A percentile compares a stretch with the other conserved stretches of the same genome.
These are phyloP conservation scores for Astrothelium macrocarpum DNA, from an alignment of 495 filamentous ascomycete species.

Conservation along the genomic window DNA sequence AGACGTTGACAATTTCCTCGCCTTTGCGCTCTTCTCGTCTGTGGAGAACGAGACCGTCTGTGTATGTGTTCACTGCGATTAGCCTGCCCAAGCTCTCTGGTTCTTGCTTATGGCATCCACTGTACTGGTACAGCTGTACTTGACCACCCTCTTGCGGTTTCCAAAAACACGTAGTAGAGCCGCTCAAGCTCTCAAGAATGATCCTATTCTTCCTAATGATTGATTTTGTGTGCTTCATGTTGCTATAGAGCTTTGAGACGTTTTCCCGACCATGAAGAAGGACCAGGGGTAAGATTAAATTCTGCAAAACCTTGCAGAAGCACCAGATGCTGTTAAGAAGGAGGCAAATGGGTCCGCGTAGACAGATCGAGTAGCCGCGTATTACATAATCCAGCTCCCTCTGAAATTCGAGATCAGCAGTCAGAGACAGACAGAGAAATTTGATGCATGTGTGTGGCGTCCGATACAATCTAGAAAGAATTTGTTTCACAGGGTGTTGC, in stretches of 20 bases:
- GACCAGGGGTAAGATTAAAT: slow-evolving; percentile 38
- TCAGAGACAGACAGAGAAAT: slow-evolving; percentile 43
- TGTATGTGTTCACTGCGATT: slow-evolving; percentile 41
- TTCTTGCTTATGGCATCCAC: slow-evolving; percentile 37
- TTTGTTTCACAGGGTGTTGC: slow-evolving; percentile 8
- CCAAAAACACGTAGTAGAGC: slow-evolving; percentile 42
- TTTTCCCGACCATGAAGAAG: slow-evolving; percentile 40
- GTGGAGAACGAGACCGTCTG: slow-evolving; percentile 38
- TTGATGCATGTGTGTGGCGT: slow-evolving; percentile 38
- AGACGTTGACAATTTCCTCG: slow-evolving; percentile 31
- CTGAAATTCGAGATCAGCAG: slow-evolving; percentile 52
- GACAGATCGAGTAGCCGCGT: slow-evolving; percentile 23
- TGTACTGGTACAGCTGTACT: slow-evolving; percentile 41
- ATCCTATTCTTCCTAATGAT: slow-evolving; percentile 39
- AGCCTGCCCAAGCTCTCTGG: slow-evolving; percentile 37
- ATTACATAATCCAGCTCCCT: slow-evolving; percentile 46
- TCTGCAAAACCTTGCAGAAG: slow-evolving; percentile 34
- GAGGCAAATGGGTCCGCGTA: slow-evolving; percentile 34
- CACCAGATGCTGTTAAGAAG: slow-evolving; percentile 43
- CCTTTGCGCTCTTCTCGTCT: slow-evolving; percentile 42
- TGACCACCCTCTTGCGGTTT: slow-evolving; percentile 27
- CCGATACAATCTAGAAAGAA: slow-evolving; percentile 32
- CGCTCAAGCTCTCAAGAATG: slow-evolving; percentile 37
- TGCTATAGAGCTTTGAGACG: slow-evolving; percentile 37
- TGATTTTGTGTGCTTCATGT: slow-evolving; percentile 41